Evolutionary conservation across 176 grass and related monocot genomes (phyloP).

Genomic region (Areca catechu): DNA sequence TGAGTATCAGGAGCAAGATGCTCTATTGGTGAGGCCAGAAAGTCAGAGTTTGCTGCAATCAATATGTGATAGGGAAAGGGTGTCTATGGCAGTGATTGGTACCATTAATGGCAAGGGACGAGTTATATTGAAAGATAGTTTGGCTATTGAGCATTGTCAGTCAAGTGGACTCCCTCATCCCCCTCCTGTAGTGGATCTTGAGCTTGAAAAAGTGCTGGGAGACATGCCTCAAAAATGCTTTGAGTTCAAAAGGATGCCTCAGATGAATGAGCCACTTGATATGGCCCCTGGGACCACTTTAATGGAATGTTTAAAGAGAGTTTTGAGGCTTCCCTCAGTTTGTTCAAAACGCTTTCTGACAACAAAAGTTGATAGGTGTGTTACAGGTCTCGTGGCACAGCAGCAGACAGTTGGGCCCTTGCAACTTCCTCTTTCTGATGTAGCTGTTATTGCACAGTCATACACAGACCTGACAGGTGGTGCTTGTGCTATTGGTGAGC

Average conservation of each 20-base stretch:
- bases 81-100: slow-evolving; percentile 85
- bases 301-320: slow-evolving; percentile 65
- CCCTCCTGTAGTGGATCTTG: slow-evolving; percentile 64
- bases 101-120: slow-evolving; percentile 68
- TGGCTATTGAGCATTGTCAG: slow-evolving; percentile 45
- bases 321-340: slow-evolving; percentile 66
- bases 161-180: slow-evolving; percentile 40
- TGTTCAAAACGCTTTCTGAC: slow-evolving; percentile 94
- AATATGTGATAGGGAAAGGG: slow-evolving; percentile 76
- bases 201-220: slow-evolving; percentile 88
- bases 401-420: slow-evolving; percentile 84
- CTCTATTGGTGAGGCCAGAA: slow-evolving; percentile 58
- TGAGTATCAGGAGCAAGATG: slow-evolving; percentile 90
- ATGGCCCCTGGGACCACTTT: slow-evolving; percentile 65
- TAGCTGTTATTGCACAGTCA: slow-evolving; percentile 86
- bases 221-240: slow-evolving; percentile 94
- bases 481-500: slow-evolving; percentile 77
- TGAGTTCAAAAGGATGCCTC: slow-evolving; percentile 48
- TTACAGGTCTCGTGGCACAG: slow-evolving; percentile 80
- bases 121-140: slow-evolving; percentile 71
- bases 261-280: slow-evolving; percentile 52
- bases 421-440: slow-evolving; percentile 76
- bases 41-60: slow-evolving; percentile 46
- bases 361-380: slow-evolving; percentile 91
- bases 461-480: slow-evolving; percentile 74